phyloP scores from a whole-genome alignment of 2,329 filamentous ascomycete genomes.

The Helotiales sp. region DNA sequence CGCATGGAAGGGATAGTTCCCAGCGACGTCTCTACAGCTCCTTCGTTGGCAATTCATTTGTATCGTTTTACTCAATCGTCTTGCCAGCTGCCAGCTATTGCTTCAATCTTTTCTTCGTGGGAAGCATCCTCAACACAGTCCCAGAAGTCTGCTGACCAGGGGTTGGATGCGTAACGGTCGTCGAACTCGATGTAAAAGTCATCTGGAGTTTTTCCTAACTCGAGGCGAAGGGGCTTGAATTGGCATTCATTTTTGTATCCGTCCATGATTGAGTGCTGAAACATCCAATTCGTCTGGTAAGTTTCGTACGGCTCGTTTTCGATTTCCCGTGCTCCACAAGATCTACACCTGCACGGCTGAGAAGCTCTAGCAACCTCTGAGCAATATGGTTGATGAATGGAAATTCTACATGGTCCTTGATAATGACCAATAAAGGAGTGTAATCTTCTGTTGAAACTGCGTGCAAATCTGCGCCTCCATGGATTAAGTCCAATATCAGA shows the following conservation, averaged over 20 bases:
- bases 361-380: not conserved
- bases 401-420: fast-evolving
- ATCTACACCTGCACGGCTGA: not conserved
- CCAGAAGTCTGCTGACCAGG: not conserved
- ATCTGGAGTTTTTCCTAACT: not conserved
- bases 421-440: not conserved
- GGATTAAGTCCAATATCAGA: not conserved
- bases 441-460: no score
- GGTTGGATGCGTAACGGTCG: not conserved
- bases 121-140: not conserved
- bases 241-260: no score
- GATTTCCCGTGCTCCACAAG: slow-evolving; percentile 8
- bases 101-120: not conserved
- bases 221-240: not conserved
- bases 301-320: slow-evolving; percentile 6
- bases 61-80: not conserved
- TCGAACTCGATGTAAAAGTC: slow-evolving; percentile 4
- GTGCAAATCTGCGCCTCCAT: not conserved
- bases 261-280: not conserved
- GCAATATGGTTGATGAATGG: not conserved
- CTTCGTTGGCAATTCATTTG: not conserved
- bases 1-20: not conserved
- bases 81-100: not conserved
- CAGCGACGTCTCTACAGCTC: not conserved
- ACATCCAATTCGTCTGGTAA: not conserved